These are phyloP conservation scores for Dichomitus squalens DNA, from an alignment of 1,284 basidiomycete species.

Conservation along the genomic window DNA sequence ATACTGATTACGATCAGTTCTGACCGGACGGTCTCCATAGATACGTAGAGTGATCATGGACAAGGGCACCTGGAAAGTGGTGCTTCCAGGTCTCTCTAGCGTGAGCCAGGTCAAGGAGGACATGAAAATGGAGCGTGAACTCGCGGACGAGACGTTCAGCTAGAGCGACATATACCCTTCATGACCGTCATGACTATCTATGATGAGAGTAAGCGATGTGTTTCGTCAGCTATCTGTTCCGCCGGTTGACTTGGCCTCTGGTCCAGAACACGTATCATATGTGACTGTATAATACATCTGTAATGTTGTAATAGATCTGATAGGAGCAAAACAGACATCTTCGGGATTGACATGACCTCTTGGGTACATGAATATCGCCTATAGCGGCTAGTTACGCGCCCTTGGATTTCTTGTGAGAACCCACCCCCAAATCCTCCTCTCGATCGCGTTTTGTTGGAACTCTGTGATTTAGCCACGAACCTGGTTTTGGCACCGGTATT, in stretches of 20 bases:
- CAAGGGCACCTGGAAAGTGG: constrained; percentile 69
- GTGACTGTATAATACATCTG: constrained; percentile 10
- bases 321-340: not conserved
- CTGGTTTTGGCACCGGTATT: not conserved
- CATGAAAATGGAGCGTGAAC: constrained; percentile 38
- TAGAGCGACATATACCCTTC: not conserved
- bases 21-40: constrained; percentile 17
- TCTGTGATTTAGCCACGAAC: not conserved
- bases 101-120: constrained; percentile 48
- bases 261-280: constrained; percentile 10
- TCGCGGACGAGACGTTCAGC: constrained; percentile 2
- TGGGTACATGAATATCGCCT: not conserved
- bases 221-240: not conserved
- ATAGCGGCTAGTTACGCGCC: not conserved
- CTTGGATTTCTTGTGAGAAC: not conserved
- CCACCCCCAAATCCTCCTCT: not conserved
- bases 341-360: not conserved
- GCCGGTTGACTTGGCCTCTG: not conserved
- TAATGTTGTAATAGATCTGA: constrained; percentile 8
- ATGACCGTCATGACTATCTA: constrained; percentile 11
- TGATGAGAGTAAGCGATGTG: not conserved
- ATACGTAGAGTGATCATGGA: constrained; percentile 50
- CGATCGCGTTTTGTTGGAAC: not conserved
- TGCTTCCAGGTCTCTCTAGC: constrained; percentile 63
- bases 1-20: constrained; percentile 20